Evolutionary conservation across 2,329 filamentous ascomycete species (phyloP).

Genomic region (Neofusicoccum parvum): DNA sequence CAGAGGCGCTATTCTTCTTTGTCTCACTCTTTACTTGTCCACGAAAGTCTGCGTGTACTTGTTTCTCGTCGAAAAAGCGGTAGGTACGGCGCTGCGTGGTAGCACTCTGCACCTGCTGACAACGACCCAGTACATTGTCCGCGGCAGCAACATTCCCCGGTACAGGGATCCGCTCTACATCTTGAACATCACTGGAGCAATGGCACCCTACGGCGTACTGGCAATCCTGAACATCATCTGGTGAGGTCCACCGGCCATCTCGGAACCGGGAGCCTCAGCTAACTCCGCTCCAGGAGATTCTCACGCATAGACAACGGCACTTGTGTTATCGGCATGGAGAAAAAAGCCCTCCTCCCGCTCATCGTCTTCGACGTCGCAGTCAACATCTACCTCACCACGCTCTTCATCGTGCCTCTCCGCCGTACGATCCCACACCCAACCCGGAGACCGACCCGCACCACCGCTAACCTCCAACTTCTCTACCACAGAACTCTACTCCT

Average conservation of each 20-base stretch:
- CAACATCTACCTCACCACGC: slow-evolving; percentile 63
- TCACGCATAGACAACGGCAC: not conserved
- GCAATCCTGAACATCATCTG: slow-evolving; percentile 12
- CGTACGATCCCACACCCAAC: slow-evolving; percentile 21
- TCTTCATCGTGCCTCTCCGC: slow-evolving; percentile 64
- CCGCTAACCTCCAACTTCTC: not conserved
- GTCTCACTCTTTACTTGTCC: slow-evolving; percentile 2
- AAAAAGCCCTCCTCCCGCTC: slow-evolving; percentile 60
- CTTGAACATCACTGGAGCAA: not conserved
- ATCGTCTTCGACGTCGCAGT: slow-evolving; percentile 63
- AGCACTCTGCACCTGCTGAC: not conserved
- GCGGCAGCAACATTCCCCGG: not conserved
- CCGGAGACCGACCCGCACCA: not conserved
- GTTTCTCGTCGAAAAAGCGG: slow-evolving; percentile 11
- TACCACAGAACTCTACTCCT: slow-evolving; percentile 7
- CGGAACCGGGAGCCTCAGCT: not conserved
- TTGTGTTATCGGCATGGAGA: slow-evolving; percentile 65
- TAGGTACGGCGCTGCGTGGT: not conserved
- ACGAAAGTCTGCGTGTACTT: slow-evolving; percentile 7
- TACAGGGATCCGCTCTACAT: not conserved
- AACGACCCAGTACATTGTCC: slow-evolving; percentile 3
- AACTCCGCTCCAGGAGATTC: not conserved
- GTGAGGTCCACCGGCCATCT: not conserved
- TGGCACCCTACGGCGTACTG: slow-evolving; percentile 7
- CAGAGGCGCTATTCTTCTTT: not conserved